Evolutionary conservation across 805 yeast species (phyloP).

Genomic region (Wickerhamomyces sydowiorum): DNA sequence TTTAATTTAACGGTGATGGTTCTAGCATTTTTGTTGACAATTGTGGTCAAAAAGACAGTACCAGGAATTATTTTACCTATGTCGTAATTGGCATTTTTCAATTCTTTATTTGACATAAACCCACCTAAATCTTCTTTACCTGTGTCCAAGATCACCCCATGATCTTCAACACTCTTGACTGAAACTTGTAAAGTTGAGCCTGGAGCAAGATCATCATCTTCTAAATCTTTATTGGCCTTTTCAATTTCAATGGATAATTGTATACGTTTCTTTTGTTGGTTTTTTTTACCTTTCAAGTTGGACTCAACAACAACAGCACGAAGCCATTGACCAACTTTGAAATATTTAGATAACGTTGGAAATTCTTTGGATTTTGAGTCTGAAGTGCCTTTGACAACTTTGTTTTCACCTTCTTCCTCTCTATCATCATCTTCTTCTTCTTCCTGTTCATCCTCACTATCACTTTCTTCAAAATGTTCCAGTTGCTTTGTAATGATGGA

Average conservation of each 20-base stretch:
- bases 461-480: conserved; percentile 48
- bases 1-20: conserved; percentile 52
- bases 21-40: conserved; percentile 48
- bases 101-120: conserved; percentile 69
- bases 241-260: conserved; percentile 72
- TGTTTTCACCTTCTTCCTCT: conserved; percentile 27
- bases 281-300: conserved; percentile 32
- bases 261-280: conserved; percentile 50
- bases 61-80: conserved; percentile 45
- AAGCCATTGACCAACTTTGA: conserved; percentile 78
- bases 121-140: conserved; percentile 61
- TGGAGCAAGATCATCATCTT: conserved; percentile 55
- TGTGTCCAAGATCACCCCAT: conserved; percentile 73
- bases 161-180: conserved; percentile 82
- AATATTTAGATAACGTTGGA: conserved; percentile 51
- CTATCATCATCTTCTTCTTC: conserved; percentile 33
- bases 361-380: conserved; percentile 33
- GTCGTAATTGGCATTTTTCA: conserved; percentile 33
- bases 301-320: conserved; percentile 70
- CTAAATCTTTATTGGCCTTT: conserved; percentile 54
- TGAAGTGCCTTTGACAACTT: conserved; percentile 18
- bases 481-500: conserved; percentile 51
- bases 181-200: conserved; percentile 72
- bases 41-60: conserved; percentile 59
- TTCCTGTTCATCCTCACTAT: conserved; percentile 33